Percentiles rank a stretch among this genome's conserved stretches.
Evolutionary conservation across 257 asterid genomes (phyloP).

Genomic region (Salvia hispanica): DNA sequence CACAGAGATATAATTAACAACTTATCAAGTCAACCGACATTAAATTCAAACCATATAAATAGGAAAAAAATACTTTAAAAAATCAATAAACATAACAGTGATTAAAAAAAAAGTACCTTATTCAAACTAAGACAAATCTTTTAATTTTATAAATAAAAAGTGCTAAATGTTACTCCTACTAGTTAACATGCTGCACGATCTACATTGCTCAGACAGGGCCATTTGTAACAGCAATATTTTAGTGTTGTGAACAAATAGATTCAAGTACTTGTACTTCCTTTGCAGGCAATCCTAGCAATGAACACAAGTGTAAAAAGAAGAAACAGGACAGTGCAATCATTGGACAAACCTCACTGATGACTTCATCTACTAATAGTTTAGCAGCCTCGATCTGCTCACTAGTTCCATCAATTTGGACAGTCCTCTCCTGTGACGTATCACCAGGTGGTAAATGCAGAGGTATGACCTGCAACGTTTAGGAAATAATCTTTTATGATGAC

Average conservation of each 20-base stretch:
- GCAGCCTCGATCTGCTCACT: slow-evolving; percentile 91
- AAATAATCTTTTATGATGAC: neutral
- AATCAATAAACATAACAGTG: neutral
- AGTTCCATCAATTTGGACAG: slow-evolving; percentile 87
- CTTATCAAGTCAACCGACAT: neutral
- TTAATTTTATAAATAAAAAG: neutral
- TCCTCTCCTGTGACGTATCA: slow-evolving; percentile 80
- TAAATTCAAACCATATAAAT: neutral
- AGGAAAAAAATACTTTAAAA: neutral
- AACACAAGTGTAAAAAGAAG: slow-evolving; percentile 9
- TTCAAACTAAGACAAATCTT: neutral
- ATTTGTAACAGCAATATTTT: neutral
- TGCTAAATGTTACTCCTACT: too few species aligned
- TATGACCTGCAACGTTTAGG: slow-evolving; percentile 64
- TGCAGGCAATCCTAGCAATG: neutral
- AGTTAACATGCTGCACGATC: slow-evolving; percentile 2
- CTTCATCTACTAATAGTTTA: slow-evolving; percentile 75
- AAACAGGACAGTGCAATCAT: slow-evolving; percentile 25
- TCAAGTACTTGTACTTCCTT: neutral
- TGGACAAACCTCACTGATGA: slow-evolving; percentile 83
- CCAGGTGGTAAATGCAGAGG: slow-evolving; percentile 97
- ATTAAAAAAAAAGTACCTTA: neutral
- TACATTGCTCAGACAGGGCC: neutral
- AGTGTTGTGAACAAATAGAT: slow-evolving; percentile 3
- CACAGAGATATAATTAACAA: slow-evolving; percentile 5